Base-by-base conservation (phyloP, 768 basidiomycete species). In the Mycena leptocephala region DNA sequence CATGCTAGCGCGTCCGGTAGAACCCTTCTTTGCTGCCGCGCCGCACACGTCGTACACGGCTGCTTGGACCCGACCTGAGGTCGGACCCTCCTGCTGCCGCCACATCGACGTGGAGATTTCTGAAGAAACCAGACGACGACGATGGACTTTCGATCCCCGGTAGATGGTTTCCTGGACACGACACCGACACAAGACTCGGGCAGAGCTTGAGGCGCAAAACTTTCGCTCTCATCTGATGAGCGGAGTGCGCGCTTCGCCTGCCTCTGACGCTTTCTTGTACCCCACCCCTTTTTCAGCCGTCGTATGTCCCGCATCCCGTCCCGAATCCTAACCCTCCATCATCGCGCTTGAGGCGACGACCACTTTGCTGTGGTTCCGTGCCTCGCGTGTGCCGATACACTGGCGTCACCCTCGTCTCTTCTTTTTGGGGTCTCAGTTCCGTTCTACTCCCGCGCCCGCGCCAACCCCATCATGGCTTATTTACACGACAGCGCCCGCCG, bases 351-450 rank as follows among this genome's bases (percentile, higher is more conserved):
- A 91, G 90, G 88, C 90, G 93, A 93, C 93, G 93, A 94, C 93
- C 94, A 91, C 94, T 95, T 95, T 72, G 84, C 80, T 95, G 94
- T 90, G 93, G 94, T 93, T 92, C 88, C 92, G 93, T 92, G 89
- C 90, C 90, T 93, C 92, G 92, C 88, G 88, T 89, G 86, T 87
- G 93, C 94, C 94, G 86, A 95, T 82, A 94, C 95, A 93, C 88
- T 83, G 93, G 93, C 92, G 83, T 90, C 90, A 85, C 86, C 84
- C 78, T 76, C 81, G 56, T 84, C 81, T 79, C 76, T 79, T 81
- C 79, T 76, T 79, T 72, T 77, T 76, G 72, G 33, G 33, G 16
- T 64, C 70, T 74, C 67, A 71, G 72, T 32, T 46, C 51, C 72
- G 70, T 76, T 74, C 58, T 51, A 26, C 55, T 41, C 30, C 62